Percentiles rank a stretch among this genome's conserved stretches.
These are phyloP conservation scores for Tetrapisispora taiwanensis DNA, from an alignment of 805 yeast species.

Conservation along the genomic window DNA sequence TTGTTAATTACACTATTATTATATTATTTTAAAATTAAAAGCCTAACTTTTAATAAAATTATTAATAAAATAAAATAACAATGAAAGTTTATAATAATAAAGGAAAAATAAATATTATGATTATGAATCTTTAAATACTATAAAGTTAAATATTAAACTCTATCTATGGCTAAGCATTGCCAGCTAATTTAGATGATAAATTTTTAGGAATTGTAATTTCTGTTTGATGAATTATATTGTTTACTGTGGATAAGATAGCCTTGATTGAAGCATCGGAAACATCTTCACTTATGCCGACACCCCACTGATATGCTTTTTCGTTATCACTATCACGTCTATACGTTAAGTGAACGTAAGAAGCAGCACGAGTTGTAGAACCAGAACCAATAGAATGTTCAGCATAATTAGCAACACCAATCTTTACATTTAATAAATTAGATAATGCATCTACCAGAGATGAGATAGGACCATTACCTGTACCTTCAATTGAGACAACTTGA, in stretches of 20 bases:
- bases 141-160: too few relatives aligned
- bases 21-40: too few relatives aligned
- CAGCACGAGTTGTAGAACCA: slow-evolving; percentile 64
- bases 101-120: too few relatives aligned
- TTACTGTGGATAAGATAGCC: slow-evolving; percentile 56
- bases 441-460: slow-evolving; percentile 65
- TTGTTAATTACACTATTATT: too few relatives aligned
- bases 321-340: slow-evolving; percentile 11
- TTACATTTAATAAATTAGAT: slow-evolving; percentile 36
- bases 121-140: too few relatives aligned
- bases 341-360: slow-evolving; percentile 43
- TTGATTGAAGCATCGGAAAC: slow-evolving; percentile 69
- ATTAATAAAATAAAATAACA: too few relatives aligned
- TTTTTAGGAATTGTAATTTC: slow-evolving; percentile 19
- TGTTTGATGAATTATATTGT: slow-evolving; percentile 29
- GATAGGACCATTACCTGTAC: slow-evolving; percentile 75
- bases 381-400: slow-evolving; percentile 74
- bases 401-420: slow-evolving; percentile 56
- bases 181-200: not conserved
- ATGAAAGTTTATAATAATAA: too few relatives aligned
- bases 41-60: too few relatives aligned
- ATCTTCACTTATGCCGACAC: slow-evolving; percentile 80
- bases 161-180: not conserved
- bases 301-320: slow-evolving; percentile 48
- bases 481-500: slow-evolving; percentile 34